These are phyloP conservation scores for Sphaerobolus stellatus DNA, from an alignment of 1,284 basidiomycete species.

Conservation along the genomic window DNA sequence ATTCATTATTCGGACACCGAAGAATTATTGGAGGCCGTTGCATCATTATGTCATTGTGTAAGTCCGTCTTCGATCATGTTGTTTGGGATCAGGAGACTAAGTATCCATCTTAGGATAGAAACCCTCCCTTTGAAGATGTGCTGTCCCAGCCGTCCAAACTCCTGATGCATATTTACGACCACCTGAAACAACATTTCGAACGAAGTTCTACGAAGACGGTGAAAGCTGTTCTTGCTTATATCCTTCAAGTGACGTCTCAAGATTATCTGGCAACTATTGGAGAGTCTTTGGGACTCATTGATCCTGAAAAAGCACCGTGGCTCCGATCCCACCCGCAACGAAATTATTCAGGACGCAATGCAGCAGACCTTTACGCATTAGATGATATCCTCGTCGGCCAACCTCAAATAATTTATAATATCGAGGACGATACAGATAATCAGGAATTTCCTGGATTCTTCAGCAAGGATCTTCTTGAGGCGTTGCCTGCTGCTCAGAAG, in stretches of 20 bases:
- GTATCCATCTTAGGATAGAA: background rate
- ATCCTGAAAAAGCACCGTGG: slow-evolving; percentile 13
- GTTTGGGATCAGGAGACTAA: background rate
- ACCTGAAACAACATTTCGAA: slow-evolving; percentile 51
- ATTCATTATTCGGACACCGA: slow-evolving; percentile 51
- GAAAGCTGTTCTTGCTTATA: slow-evolving; percentile 56
- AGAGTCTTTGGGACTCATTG: slow-evolving; percentile 56
- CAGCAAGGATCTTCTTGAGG: slow-evolving; percentile 43
- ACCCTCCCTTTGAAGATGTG: background rate
- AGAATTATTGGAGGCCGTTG: slow-evolving; percentile 49
- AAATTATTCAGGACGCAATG: too few species aligned
- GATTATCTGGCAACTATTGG: slow-evolving; percentile 59
- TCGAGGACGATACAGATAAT: slow-evolving; percentile 6
- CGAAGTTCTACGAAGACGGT: slow-evolving; percentile 45
- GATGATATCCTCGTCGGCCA: too few species aligned
- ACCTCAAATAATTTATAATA: too few species aligned
- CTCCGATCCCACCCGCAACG: background rate
- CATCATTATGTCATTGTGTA: slow-evolving; percentile 57
- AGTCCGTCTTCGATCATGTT: slow-evolving; percentile 22
- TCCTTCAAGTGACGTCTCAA: slow-evolving; percentile 58
- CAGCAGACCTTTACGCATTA: too few species aligned
- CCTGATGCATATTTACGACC: slow-evolving; percentile 55
- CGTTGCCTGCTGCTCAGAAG: slow-evolving; percentile 60
- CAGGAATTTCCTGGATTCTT: slow-evolving; percentile 59
- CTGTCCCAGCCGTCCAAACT: slow-evolving; percentile 43